phyloP scores from a whole-genome alignment of 2,329 filamentous ascomycete genomes.

The Botrytis medusae region DNA sequence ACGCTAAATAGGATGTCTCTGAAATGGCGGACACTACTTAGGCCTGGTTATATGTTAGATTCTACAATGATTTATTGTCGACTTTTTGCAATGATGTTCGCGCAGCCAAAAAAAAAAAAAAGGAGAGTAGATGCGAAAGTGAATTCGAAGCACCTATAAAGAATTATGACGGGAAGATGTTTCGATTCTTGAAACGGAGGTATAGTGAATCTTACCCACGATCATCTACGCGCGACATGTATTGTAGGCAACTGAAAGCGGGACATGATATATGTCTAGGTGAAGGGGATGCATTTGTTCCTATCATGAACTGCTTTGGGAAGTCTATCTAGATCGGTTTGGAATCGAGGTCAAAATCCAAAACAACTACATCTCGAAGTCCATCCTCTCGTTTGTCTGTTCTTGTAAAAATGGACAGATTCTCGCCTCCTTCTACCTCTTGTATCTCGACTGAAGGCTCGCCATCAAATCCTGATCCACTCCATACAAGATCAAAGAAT shows the following conservation, averaged over 20 bases:
- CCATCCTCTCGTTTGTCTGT: constrained; percentile 20
- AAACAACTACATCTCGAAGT: constrained; percentile 27
- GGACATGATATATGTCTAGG: neutral
- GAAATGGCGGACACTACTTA: neutral
- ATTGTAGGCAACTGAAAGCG: neutral
- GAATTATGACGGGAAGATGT: neutral
- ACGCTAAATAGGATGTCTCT: neutral
- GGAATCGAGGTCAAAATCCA: constrained; percentile 27
- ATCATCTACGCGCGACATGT: neutral
- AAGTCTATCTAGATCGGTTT: neutral
- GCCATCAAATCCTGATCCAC: constrained; percentile 32
- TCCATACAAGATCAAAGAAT: constrained; percentile 28
- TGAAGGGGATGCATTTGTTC: neutral
- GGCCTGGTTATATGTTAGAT: neutral
- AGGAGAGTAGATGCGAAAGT: neutral
- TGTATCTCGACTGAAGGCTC: constrained; percentile 33
- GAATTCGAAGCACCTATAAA: neutral
- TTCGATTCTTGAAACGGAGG: no score
- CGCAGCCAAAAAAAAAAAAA: neutral
- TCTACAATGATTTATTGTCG: no score
- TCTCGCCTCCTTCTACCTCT: constrained; percentile 26
- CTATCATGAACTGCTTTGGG: neutral
- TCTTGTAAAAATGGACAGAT: constrained; percentile 34
- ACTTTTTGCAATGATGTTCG: no score
- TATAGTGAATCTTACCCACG: neutral